These are phyloP conservation scores for Diphasiastrum complanatum DNA, from an alignment of 83 land plant genomes.

Conservation along the genomic window DNA sequence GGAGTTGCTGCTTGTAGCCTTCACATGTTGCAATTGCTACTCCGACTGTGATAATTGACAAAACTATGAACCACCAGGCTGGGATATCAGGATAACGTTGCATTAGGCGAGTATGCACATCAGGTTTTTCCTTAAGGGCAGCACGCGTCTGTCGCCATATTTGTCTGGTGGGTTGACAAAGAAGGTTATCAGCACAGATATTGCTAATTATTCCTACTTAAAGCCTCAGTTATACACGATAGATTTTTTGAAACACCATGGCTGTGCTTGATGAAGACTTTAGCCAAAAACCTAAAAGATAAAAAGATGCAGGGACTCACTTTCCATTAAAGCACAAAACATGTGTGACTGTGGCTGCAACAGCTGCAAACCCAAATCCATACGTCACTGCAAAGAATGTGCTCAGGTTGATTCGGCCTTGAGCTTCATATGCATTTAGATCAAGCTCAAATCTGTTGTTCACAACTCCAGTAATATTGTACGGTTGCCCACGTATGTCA, in stretches of 20 bases:
- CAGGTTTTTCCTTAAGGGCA: constrained; percentile 5
- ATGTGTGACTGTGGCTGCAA: constrained; percentile 20
- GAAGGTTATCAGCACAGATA: background rate
- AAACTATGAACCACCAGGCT: constrained; percentile 1
- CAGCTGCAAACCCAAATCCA: constrained; percentile 21
- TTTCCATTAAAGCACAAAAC: constrained; percentile 21
- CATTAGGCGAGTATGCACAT: constrained; percentile 13
- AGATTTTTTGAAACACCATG: background rate
- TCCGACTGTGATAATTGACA: background rate
- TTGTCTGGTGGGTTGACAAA: constrained; percentile 5
- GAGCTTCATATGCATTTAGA: background rate
- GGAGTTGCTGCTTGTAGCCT: constrained; percentile 9
- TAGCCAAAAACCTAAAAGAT: background rate
- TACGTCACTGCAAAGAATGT: constrained; percentile 22
- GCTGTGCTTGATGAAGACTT: background rate
- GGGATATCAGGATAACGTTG: constrained; percentile 12
- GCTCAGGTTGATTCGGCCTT: constrained; percentile 17
- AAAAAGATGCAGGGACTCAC: constrained; percentile 11
- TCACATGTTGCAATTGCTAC: background rate
- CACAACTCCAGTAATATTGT: constrained; percentile 1
- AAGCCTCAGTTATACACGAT: background rate
- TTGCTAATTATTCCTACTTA: background rate
- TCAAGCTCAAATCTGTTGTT: background rate
- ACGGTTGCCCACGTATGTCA: background rate
- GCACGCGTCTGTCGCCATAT: constrained; percentile 9